Base-by-base conservation (phyloP, 164 flowering plant species). In the Aristolochia californica region DNA sequence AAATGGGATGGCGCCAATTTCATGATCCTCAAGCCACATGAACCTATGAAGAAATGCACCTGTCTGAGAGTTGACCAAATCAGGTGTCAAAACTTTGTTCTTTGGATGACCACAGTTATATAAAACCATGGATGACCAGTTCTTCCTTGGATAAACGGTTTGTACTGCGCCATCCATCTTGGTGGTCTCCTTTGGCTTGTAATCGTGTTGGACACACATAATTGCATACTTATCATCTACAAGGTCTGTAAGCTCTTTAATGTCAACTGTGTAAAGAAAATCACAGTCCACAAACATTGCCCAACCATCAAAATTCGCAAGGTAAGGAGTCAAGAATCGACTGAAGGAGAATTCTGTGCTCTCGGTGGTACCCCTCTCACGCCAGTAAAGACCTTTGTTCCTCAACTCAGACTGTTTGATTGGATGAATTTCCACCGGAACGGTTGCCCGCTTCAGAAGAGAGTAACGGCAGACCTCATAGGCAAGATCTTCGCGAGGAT, bases 171-270 rank as follows among this genome's bases (percentile, higher is more conserved):
- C 98, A 55, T 91, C 98, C 97, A 91, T 88, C 66, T 91, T 91
- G 0, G 95, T 84, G 16, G 76, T 80, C 70, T 91, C 98, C 53
- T 87, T 91, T 0, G 98, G 98, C 0, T 91, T 64, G 55, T 91
- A 91, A 62, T 91, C 98, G 69, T 88, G 97, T n/a, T 88, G 93
- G 38, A 91, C 98, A 51, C 98, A 88, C 98, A 88, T 87, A 1
- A 88, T 54, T 0, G 98, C 98, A 53, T 71, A 87, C 49, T 74
- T 80, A 5, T 91, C 91, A 62, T 91, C 94, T 24, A 83, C 70
- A 70, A 88, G 58, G 16, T 82, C 87, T 0, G 58, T 69, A 48
- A 91, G 58, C 62, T 88, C 83, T 73, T 87, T 84, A 25, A 91
- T 74, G 60, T 91, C 98, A n/a, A 73, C 76, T 15, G 83, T 71